Evolutionary conservation across 257 asterid species (phyloP), one percentile per base, ranked within the genome.

Genomic region (Cinchona pubescens): DNA sequence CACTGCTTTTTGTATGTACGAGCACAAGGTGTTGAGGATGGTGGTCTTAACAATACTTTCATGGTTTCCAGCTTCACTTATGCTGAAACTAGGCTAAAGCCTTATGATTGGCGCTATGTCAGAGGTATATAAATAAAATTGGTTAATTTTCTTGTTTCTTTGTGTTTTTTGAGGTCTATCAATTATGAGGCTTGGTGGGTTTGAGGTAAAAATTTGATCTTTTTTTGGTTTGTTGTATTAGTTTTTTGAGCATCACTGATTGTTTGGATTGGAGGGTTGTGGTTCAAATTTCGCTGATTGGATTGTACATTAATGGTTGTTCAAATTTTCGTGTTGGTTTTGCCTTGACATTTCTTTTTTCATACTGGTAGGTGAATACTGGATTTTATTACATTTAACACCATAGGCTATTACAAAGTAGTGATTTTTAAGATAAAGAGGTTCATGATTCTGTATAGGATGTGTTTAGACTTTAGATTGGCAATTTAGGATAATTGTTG

Each of bases 71-170:
- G 97, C 88, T 87, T 86, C 83, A 83, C 87, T 7, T 95, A 95
- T 82, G 83, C 88, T 16, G 82, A 53, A 63, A 88, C 93, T 73
- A 76, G 45, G 78, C 92, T 95, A 77, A 85, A 67, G 62, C 96
- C 99, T 66, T 95, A 83, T 65, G 94, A 90, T 6, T 95, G 98
- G 99, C 90, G 92, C 40, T 95, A 92, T 82, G 82, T 92, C 40
- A 87, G 85, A 87, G 99, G 99, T 91, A 77, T 38, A 23, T 62
- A 42, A 16, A 65, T 23, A 30, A 69, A 29, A 56, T 59, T 56
- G 37, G 55, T 34, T 46, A 48, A 65, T 62, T 32, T 0, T 37
- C 42, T 43, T 56, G 0, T 72, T 77, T 18, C 23, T 12, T 59
- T 11, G 3, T 59, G 37, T 10, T 63, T 68, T 56, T 73, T 73